Evolutionary conservation across 1,139 yeast genomes (phyloP), one percentile per base, ranked within the genome.

Genomic region (Lodderomyces theae): DNA sequence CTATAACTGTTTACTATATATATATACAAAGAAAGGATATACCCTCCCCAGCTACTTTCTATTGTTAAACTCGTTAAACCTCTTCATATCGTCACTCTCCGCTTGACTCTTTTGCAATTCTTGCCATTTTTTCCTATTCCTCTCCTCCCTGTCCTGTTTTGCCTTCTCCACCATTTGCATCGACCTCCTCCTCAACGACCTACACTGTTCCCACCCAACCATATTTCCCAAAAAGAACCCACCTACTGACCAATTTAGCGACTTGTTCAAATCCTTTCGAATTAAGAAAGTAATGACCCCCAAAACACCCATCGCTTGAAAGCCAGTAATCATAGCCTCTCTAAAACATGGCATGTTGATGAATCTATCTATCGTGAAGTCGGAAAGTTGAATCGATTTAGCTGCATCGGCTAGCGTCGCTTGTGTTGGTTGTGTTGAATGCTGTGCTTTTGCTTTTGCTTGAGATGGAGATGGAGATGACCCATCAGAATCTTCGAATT

Each of bases 141-240:
- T 67, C 43, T 64, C 76, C 44, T 66, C 70, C 47, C 77, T 77
- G 2, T 60, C 66, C 44, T 74, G 73, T 49, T 76, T 75, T 0
- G 92, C 92, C 52, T 72, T 59, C 47, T 77, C 80, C 48, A 86
- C 79, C 47, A 81, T 79, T 48, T 74, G 73, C 53, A 77, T 70
- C 35, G 83, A 80, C 51, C 77, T 74, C 53, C 84, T 71, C 57
- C 95, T 69, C 42, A 80, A 73, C 39, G 80, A 74, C 45, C 96
- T 72, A 59, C 97, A 90, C 61, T 87, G 95, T 60, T 90, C 96
- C 96, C 96, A 90, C 1, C 95, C 87, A 28, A 86, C 82, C 1
- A 86, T 72, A 39, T 87, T 81, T 1, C 96, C 97, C 28, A 88
- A 60, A 46, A 86, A 64, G 50, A 89, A 79, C 3, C 95, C 95